phyloP scores from a whole-genome alignment of 2,329 filamentous ascomycete species.

The Helotiales sp. region DNA sequence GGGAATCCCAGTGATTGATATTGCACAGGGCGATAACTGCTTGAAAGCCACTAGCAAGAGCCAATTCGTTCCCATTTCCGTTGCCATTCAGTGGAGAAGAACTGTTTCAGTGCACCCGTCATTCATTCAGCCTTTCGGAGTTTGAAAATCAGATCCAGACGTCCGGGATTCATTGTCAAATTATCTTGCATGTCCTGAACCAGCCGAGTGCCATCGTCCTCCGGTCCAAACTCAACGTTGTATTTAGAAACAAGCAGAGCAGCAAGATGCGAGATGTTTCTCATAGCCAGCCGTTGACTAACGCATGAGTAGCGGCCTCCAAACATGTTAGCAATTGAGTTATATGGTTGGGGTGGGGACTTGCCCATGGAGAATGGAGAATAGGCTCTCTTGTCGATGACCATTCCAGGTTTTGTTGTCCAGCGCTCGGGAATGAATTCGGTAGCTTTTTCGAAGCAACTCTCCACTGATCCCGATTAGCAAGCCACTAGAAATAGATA shows the following conservation, averaged over 20 bases:
- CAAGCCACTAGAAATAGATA: not conserved
- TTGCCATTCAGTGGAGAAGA: too few species aligned
- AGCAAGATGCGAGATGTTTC: not conserved
- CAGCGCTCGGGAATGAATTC: conserved; percentile 24
- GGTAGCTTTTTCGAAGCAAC: not conserved
- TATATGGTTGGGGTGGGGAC: not conserved
- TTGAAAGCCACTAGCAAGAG: not conserved
- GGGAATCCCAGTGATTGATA: too few species aligned
- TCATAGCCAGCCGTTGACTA: conserved; percentile 1
- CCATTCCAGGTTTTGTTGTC: conserved; percentile 14
- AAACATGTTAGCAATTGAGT: not conserved
- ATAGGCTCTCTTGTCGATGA: not conserved
- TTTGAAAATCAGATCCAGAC: not conserved
- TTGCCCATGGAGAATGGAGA: not conserved
- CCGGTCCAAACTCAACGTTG: not conserved
- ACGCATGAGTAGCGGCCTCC: conserved; percentile 5
- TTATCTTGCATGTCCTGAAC: conserved; percentile 10
- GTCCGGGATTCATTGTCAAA: not conserved
- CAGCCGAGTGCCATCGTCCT: not conserved
- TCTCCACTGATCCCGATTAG: not conserved
- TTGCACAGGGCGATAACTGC: too few species aligned
- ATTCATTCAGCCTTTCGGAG: not conserved
- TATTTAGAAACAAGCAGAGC: conserved; percentile 6
- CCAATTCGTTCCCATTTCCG: too few species aligned
- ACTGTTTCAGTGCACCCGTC: too few species aligned